phyloP scores from a whole-genome alignment of 495 filamentous ascomycete genomes.

The Penicillium lividum region DNA sequence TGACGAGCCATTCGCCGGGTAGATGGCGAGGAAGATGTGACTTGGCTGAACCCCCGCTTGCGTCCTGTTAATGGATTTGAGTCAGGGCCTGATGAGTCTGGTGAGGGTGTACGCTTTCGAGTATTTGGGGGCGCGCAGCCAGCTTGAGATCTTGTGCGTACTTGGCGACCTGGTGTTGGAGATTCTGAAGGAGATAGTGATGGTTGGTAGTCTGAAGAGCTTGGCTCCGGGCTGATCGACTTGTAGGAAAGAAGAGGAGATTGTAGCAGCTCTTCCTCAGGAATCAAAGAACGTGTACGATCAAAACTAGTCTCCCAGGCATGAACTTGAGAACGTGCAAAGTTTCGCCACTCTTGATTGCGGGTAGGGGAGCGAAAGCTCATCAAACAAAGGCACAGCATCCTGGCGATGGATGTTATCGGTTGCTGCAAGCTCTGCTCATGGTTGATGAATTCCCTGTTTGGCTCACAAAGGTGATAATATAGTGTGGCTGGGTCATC shows the following conservation, averaged over 20 bases:
- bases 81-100: slow-evolving; percentile 25
- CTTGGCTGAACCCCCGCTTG: slow-evolving; percentile 32
- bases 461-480: slow-evolving; percentile 39
- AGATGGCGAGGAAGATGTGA: slow-evolving; percentile 21
- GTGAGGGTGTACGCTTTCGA: slow-evolving; percentile 7
- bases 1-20: slow-evolving; percentile 18
- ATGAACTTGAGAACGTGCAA: slow-evolving; percentile 16
- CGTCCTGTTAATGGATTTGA: slow-evolving; percentile 23
- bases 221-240: slow-evolving; percentile 18
- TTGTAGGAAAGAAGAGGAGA: slow-evolving; percentile 18
- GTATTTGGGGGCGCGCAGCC: slow-evolving; percentile 18
- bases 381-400: slow-evolving; percentile 34
- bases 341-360: slow-evolving; percentile 36
- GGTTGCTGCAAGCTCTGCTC: slow-evolving; percentile 1
- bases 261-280: slow-evolving; percentile 22
- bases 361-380: slow-evolving; percentile 23
- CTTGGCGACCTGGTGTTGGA: slow-evolving; percentile 18
- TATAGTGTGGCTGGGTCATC: slow-evolving; percentile 38
- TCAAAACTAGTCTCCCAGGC: slow-evolving; percentile 30
- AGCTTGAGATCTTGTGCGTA: slow-evolving; percentile 24
- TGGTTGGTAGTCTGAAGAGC: slow-evolving; percentile 21
- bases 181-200: slow-evolving; percentile 18
- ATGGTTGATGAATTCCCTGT: slow-evolving; percentile 25
- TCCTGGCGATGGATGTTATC: slow-evolving; percentile 23
- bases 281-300: slow-evolving; percentile 22